These are phyloP conservation scores for Suhomyces choctaworum DNA, from an alignment of 1,139 yeast species.

Conservation along the genomic window DNA sequence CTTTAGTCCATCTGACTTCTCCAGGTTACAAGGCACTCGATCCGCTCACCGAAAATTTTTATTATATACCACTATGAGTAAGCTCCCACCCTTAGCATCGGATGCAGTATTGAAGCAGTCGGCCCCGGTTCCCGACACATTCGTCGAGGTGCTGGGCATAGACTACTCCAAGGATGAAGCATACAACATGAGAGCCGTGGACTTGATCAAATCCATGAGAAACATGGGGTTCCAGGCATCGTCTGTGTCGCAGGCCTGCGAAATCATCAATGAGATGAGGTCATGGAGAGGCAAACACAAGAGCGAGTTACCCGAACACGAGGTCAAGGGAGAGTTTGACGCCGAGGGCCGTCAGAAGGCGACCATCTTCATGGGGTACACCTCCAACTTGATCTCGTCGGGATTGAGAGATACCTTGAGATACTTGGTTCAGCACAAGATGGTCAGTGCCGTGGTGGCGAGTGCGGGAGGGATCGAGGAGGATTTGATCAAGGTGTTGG, in stretches of 20 bases:
- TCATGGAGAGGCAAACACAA: conserved; percentile 82
- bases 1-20: no score
- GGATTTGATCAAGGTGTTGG: conserved; percentile 91
- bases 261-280: conserved; percentile 88
- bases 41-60: conserved; percentile 8
- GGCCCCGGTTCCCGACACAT: conserved; percentile 79
- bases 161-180: conserved; percentile 78
- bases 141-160: conserved; percentile 77
- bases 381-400: conserved; percentile 93
- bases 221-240: conserved; percentile 99
- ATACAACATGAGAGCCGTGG: conserved; percentile 72
- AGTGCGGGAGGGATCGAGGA: conserved; percentile 98
- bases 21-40: no score
- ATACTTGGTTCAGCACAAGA: conserved; percentile 86
- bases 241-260: conserved; percentile 82
- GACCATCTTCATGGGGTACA: conserved; percentile 92
- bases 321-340: conserved; percentile 72
- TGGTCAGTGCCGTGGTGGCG: conserved; percentile 92
- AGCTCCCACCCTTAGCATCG: conserved; percentile 63
- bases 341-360: conserved; percentile 80
- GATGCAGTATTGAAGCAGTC: conserved; percentile 91
- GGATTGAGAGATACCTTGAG: conserved; percentile 91
- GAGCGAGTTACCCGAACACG: conserved; percentile 65
- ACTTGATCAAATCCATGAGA: conserved; percentile 77
- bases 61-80: conserved; percentile 12